Base-by-base conservation (phyloP, 2,329 filamentous ascomycete species). In the Aspergillus quadricinctus region DNA sequence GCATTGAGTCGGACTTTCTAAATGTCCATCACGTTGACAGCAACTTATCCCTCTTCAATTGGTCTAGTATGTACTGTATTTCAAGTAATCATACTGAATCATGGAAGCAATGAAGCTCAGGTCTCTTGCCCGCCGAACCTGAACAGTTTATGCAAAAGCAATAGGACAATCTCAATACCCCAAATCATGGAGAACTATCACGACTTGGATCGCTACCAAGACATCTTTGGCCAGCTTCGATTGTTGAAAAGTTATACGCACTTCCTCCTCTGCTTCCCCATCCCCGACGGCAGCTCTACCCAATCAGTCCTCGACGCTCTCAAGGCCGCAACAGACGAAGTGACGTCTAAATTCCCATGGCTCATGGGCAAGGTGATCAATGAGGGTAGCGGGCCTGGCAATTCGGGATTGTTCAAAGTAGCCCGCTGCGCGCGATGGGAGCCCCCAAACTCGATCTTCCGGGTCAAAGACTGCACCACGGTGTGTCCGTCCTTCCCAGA, bases 221-320 rank as follows among this genome's bases (percentile, higher is more conserved):
- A 64, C 50, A 49, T 64, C 11, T 53, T 66, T 9, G 64, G 63
- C 25, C 64, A 66, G 35, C 55, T 66, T 2, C 64, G 63, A 4
- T 28, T 64, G 3, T 57, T 66, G 11, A 61, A 64, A 43, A 61
- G 54, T 41, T 66, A 66, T 52, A 64, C 55, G 0, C 62, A 65
- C 45, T 52, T 65, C 29, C 35, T 62, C n/a, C 55, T 65, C 4
- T 58, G 58, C 31, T 65, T 66, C 50, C 31, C 63, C 1, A 43
- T 64, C 3, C 11, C 53, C 5, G 49, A 61, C 7, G 48, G 49
- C 5, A 8, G 53, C 7, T 31, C 54, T 7, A 37, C 6, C 11
- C 6, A 53, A 19, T 17, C 25, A 1, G 53, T 51, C 9, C 10
- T 62, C 5, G 53, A 52, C 4, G 28, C 51, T 21, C 46, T 64